These are phyloP conservation scores for Pythium pectinolyticum DNA, from an alignment of 352 stramenopile genomes.

Conservation along the genomic window DNA sequence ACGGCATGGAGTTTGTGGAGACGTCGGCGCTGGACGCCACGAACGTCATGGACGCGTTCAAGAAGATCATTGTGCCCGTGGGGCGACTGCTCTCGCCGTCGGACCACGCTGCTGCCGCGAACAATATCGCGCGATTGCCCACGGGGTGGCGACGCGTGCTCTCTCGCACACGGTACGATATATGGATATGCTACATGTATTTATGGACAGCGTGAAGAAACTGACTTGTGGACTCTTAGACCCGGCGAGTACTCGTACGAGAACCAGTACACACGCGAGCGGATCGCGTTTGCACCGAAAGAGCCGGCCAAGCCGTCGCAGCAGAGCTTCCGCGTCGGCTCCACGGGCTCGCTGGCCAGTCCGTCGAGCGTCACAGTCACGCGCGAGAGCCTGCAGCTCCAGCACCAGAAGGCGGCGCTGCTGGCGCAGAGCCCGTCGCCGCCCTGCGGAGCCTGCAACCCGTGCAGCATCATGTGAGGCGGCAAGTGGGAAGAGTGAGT, in stretches of 20 bases:
- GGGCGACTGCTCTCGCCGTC: constrained; percentile 71
- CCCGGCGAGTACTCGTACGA: constrained; percentile 87
- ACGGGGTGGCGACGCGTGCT: constrained; percentile 77
- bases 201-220: not conserved
- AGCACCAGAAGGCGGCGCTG: constrained; percentile 85
- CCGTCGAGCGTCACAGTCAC: constrained; percentile 63
- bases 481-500: not conserved
- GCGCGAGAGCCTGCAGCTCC: constrained; percentile 76
- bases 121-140: constrained; percentile 68
- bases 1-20: constrained; percentile 88
- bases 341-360: constrained; percentile 37
- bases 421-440: constrained; percentile 67
- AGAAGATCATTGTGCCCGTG: constrained; percentile 86
- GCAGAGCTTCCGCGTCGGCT: constrained; percentile 65
- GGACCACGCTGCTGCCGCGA: constrained; percentile 40
- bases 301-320: constrained; percentile 85
- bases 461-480: constrained; percentile 61
- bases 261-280: constrained; percentile 88
- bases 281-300: constrained; percentile 86
- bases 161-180: constrained; percentile 57
- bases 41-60: constrained; percentile 88
- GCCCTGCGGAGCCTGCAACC: constrained; percentile 59
- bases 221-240: constrained; percentile 24
- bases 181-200: not conserved
- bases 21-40: constrained; percentile 83